Evolutionary conservation across 371 early-diverging fungal genomes (phyloP).

Genomic region (Globomyces sp.): DNA sequence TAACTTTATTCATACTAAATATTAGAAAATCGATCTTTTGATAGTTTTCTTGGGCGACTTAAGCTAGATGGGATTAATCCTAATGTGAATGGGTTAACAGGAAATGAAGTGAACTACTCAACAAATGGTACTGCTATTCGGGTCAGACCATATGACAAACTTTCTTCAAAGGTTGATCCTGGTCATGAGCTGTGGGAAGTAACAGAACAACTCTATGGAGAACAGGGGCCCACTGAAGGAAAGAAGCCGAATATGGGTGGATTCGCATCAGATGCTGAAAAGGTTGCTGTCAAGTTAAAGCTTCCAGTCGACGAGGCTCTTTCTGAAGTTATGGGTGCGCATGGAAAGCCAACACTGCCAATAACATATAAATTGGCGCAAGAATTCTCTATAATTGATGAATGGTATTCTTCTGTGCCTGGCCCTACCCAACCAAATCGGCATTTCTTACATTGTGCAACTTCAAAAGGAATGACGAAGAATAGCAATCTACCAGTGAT

Average conservation of each 20-base stretch:
- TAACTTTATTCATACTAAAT: not conserved
- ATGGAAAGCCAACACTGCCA: slow-evolving; percentile 21
- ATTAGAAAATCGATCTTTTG: slow-evolving; percentile 23
- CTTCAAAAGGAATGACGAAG: slow-evolving; percentile 22
- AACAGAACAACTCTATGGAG: slow-evolving; percentile 30
- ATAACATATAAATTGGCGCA: slow-evolving; percentile 26
- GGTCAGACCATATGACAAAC: not conserved
- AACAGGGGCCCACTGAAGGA: not conserved
- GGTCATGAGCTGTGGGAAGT: slow-evolving; percentile 19
- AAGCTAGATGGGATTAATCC: not conserved
- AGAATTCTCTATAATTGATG: slow-evolving; percentile 33
- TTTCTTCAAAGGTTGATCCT: slow-evolving; percentile 4
- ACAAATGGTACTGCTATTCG: slow-evolving; percentile 20
- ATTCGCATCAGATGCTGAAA: slow-evolving; percentile 12
- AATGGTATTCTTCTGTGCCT: slow-evolving; percentile 32
- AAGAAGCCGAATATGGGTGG: slow-evolving; percentile 22
- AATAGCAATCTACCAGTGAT: slow-evolving; percentile 12
- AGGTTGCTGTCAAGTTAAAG: slow-evolving; percentile 1
- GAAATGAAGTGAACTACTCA: slow-evolving; percentile 17
- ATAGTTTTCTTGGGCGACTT: slow-evolving; percentile 17
- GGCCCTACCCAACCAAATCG: slow-evolving; percentile 37
- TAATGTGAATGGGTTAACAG: slow-evolving; percentile 25
- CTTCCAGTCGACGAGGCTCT: not conserved
- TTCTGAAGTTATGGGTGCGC: slow-evolving; percentile 10
- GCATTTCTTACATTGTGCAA: slow-evolving; percentile 28